Conservation (phyloP, 179 eudicot species). For the Sideroxylon spinosum region DNA sequence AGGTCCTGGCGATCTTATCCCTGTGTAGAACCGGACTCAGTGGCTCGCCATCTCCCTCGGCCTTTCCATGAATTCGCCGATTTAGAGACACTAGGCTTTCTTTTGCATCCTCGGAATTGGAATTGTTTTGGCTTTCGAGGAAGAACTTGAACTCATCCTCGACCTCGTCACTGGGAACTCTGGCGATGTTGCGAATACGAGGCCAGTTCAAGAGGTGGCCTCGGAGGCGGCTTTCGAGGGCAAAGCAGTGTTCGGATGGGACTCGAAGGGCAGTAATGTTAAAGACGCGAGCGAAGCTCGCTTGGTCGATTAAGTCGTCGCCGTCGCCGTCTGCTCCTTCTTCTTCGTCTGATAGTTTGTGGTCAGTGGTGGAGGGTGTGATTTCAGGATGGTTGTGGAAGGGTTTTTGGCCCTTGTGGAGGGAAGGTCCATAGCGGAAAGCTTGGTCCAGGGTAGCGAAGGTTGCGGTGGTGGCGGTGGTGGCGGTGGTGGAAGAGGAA, state of each 20-base stretch:
- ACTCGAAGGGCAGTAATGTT: constrained; percentile 71
- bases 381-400: constrained; percentile 9
- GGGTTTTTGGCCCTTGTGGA: constrained; percentile 51
- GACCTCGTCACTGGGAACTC: constrained; percentile 77
- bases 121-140: constrained; percentile 10
- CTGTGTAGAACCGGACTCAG: constrained; percentile 68
- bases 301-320: constrained; percentile 34
- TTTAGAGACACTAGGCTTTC: constrained; percentile 35
- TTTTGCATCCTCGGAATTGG: constrained; percentile 13
- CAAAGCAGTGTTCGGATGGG: constrained; percentile 56
- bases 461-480: constrained; percentile 21
- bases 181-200: constrained; percentile 71
- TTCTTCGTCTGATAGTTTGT: not conserved
- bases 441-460: constrained; percentile 17
- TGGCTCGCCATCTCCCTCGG: constrained; percentile 68
- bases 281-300: constrained; percentile 55
- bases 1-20: constrained; percentile 65
- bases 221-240: constrained; percentile 65
- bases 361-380: not conserved
- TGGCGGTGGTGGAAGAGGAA: constrained; percentile 8
- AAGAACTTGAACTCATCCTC: constrained; percentile 31
- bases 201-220: constrained; percentile 97
- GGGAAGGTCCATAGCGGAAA: constrained; percentile 75
- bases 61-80: constrained; percentile 59
- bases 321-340: constrained; percentile 13